Conservation (phyloP, 306 rosid genomes). For the Fragaria iinumae region DNA sequence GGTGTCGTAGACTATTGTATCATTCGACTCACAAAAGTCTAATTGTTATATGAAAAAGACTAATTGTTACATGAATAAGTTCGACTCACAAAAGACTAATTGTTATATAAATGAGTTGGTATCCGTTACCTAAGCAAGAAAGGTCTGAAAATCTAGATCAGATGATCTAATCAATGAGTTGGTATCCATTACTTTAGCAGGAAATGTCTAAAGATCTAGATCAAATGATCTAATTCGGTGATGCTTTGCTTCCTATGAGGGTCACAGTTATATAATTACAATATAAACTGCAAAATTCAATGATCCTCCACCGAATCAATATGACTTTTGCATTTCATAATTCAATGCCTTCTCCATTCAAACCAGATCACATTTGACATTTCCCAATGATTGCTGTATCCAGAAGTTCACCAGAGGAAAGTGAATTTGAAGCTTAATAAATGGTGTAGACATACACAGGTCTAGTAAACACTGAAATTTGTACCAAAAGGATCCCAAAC, state of each 20-base stretch:
- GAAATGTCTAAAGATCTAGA: neutral
- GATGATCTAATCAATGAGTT: neutral
- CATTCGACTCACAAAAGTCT: no score
- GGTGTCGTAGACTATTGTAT: neutral
- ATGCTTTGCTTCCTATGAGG: neutral
- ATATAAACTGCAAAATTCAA: neutral
- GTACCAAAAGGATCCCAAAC: conserved; percentile 7
- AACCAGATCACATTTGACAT: neutral
- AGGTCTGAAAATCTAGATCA: no score
- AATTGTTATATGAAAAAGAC: no score
- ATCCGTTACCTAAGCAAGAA: no score
- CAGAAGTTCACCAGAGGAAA: neutral
- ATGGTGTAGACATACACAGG: neutral
- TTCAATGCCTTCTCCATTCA: neutral
- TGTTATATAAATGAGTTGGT: no score
- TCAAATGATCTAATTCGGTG: neutral
- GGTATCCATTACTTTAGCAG: neutral
- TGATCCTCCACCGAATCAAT: neutral
- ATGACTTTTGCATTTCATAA: neutral
- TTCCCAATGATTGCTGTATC: neutral
- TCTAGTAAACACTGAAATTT: neutral
- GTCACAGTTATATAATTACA: neutral
- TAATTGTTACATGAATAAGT: neutral
- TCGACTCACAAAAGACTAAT: no score
- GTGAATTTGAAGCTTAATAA: neutral